Evolutionary conservation across 2,329 filamentous ascomycete species (phyloP), one percentile per base, ranked within the genome.

Genomic region (Stagonosporopsis vannaccii): DNA sequence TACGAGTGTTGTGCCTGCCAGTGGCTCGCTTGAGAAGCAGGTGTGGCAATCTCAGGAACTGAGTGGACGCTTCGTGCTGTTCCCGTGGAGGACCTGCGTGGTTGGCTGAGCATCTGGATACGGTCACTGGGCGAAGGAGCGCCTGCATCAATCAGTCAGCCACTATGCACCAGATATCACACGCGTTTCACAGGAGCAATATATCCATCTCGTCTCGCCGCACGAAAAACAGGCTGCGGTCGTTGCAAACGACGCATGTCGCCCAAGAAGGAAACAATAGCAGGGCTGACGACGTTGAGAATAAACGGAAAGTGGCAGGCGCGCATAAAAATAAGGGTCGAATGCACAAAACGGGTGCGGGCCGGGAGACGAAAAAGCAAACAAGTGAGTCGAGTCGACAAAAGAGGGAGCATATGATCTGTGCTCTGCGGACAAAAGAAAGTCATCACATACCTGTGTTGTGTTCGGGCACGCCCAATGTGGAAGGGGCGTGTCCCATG

Each of bases 401-500:
- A 44, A 56, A 55, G 51, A 46, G 52, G 59, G 65, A 71, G 69
- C 62, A 59, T 62, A 41, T 66, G 59, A 63, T 65, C 66, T 61
- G 61, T 71, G 66, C 67, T 62, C 52, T 44, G 44, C 43, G 46
- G 41, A 56, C 37, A 59, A 55, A 56, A 41, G 50, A 59, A 56
- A 60, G 50, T 58, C 35, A 45, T 59, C 43, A 76, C 75, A 60
- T 74, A 77, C 75, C 73, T 71, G 66, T 62, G 54, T 61, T 70
- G 60, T 71, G 69, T 35, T 76, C 75, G 22, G 72, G 66, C 43
- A 75, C 69, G 33, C 69, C 73, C 22, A 77, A 56, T 11, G 74
- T 69, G 61, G 78, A 76, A 11, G 79, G 73, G 22, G 78, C 75
- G 56, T 81, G 78, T 30, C 73, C 77, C 44, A 85, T 72, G 62